Percentiles rank a stretch among this genome's conserved stretches.
Conservation (phyloP, 768 basidiomycete genomes). For the Tephrocybe sp. region DNA sequence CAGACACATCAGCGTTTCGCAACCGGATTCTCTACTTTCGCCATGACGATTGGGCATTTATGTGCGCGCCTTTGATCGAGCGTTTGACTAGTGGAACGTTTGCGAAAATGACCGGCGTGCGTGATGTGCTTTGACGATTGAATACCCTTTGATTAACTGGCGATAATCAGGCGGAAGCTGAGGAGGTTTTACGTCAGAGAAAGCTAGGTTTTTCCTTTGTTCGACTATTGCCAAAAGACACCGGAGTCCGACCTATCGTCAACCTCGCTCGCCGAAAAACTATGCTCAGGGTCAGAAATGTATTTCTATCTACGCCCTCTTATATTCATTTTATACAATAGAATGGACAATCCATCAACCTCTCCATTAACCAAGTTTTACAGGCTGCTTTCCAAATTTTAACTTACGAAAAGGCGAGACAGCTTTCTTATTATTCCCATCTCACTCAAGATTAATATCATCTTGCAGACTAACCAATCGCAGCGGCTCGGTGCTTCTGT, state of each 20-base stretch:
- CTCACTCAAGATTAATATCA: neutral
- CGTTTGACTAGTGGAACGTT: slow-evolving; percentile 73
- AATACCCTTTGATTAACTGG: neutral
- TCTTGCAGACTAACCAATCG: slow-evolving; percentile 54
- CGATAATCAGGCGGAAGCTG: slow-evolving; percentile 52
- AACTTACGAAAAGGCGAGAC: slow-evolving; percentile 76
- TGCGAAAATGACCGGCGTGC: slow-evolving; percentile 63
- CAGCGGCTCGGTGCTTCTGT: slow-evolving; percentile 77
- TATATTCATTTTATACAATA: slow-evolving; percentile 14
- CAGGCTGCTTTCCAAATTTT: slow-evolving; percentile 84
- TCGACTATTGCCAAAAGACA: slow-evolving; percentile 90
- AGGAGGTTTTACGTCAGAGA: slow-evolving; percentile 66
- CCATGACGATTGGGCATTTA: slow-evolving; percentile 88
- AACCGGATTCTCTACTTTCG: slow-evolving; percentile 88
- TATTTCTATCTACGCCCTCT: neutral
- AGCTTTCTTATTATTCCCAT: neutral
- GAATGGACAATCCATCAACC: slow-evolving; percentile 31
- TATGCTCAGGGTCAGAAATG: slow-evolving; percentile 25
- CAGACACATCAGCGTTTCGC: slow-evolving; percentile 83
- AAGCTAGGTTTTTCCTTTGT: slow-evolving; percentile 83
- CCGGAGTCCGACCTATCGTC: slow-evolving; percentile 91
- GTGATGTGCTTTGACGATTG: slow-evolving; percentile 11
- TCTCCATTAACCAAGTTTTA: slow-evolving; percentile 87
- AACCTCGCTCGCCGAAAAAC: slow-evolving; percentile 65
- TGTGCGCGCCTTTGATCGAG: slow-evolving; percentile 80